A percentile compares a stretch with the other conserved stretches of the same genome.
Evolutionary conservation across 345 rosid species (phyloP).

Genomic region (Arabidopsis arenosa): DNA sequence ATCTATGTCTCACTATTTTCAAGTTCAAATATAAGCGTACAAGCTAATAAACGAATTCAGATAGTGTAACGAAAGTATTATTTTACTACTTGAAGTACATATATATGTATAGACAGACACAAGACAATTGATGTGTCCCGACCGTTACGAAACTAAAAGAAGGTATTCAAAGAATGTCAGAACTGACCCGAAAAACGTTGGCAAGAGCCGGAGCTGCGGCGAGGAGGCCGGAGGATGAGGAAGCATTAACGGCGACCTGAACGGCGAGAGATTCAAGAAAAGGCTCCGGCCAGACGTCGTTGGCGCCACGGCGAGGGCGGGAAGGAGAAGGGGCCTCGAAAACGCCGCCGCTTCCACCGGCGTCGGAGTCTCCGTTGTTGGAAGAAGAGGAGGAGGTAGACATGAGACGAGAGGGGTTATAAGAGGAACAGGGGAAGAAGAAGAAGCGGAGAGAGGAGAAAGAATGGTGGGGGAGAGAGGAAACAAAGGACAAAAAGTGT

Average conservation of each 20-base stretch:
- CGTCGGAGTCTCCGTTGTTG: conserved; percentile 39
- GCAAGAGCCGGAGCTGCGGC: conserved; percentile 75
- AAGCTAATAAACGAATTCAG: conserved; percentile 1
- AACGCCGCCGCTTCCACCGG: conserved; percentile 39
- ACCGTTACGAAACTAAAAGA: neutral
- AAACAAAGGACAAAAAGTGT: conserved; percentile 63
- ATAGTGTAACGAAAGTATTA: neutral
- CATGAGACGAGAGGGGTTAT: conserved; percentile 29
- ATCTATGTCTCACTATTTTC: conserved; percentile 19
- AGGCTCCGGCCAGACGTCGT: conserved; percentile 93
- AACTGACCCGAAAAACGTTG: conserved; percentile 75
- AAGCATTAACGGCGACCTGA: conserved; percentile 71
- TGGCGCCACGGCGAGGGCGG: conserved; percentile 55
- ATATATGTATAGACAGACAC: neutral
- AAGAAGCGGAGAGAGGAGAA: conserved; percentile 24
- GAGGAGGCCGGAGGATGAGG: conserved; percentile 62
- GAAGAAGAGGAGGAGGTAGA: conserved; percentile 49
- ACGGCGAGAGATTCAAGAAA: conserved; percentile 83
- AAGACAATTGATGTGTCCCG: neutral
- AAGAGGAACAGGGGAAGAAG: conserved; percentile 16
- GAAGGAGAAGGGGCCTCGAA: conserved; percentile 70
- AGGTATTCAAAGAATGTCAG: neutral
- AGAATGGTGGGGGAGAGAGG: conserved; percentile 47
- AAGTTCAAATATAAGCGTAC: neutral
- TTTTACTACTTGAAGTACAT: neutral